Evolutionary conservation across 2,329 filamentous ascomycete genomes (phyloP).

Genomic region (Piedraia hortae): DNA sequence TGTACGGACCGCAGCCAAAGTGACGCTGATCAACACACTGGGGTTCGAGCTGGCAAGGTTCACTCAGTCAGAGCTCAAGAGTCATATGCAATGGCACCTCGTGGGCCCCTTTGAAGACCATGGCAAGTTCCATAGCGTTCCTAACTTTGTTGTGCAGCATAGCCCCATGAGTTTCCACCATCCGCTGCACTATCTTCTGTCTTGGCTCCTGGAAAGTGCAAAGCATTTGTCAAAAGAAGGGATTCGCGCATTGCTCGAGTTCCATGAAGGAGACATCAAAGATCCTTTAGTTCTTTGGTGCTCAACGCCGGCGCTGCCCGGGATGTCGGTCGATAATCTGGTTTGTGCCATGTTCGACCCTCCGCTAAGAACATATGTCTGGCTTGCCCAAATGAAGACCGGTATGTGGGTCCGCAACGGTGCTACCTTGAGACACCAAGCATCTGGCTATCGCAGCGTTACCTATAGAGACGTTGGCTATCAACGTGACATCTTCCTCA

Average conservation of each 20-base stretch:
- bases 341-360: conserved; percentile 46
- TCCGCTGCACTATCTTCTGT: conserved; percentile 80
- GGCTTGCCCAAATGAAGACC: conserved; percentile 93
- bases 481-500: conserved; percentile 76
- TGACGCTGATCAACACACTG: conserved; percentile 67
- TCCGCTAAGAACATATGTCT: conserved; percentile 74
- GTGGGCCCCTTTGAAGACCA: conserved; percentile 52
- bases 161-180: conserved; percentile 94
- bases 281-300: conserved; percentile 13
- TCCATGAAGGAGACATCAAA: conserved; percentile 42
- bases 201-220: conserved; percentile 80
- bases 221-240: conserved; percentile 43
- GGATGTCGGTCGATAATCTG: conserved; percentile 8
- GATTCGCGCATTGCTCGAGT: conserved; percentile 40
- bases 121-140: conserved; percentile 29
- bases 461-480: conserved; percentile 76
- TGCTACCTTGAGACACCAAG: conserved; percentile 83
- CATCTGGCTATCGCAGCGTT: conserved; percentile 74
- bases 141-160: conserved; percentile 68
- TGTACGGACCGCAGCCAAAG: conserved; percentile 48
- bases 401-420: conserved; percentile 98
- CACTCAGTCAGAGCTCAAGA: conserved; percentile 62
- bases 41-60: conserved; percentile 75
- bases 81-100: conserved; percentile 53
- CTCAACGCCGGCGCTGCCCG: conserved; percentile 4